Evolutionary conservation across 2,329 filamentous ascomycete genomes (phyloP).

Genomic region (Chaetomiaceae sp.): DNA sequence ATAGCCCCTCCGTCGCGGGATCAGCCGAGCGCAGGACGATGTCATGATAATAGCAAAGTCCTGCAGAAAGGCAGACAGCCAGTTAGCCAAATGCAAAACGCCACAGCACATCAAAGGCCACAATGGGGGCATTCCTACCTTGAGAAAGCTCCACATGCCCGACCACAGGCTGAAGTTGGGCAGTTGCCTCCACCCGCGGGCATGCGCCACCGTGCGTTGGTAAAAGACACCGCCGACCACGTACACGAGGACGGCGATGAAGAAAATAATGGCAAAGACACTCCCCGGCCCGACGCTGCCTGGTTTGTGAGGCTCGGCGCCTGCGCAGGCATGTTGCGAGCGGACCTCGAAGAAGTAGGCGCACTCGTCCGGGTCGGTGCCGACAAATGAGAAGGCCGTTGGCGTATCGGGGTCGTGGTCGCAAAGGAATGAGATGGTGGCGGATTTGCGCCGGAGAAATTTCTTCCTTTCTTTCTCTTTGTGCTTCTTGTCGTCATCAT

Average conservation of each 20-base stretch:
- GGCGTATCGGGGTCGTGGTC: conserved; percentile 70
- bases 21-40: conserved; percentile 62
- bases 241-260: conserved; percentile 77
- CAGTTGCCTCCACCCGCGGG: conserved; percentile 89
- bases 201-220: conserved; percentile 89
- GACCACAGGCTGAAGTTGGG: conserved; percentile 95
- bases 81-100: not conserved
- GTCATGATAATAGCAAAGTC: conserved; percentile 63
- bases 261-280: conserved; percentile 82
- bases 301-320: conserved; percentile 64
- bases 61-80: conserved; percentile 32
- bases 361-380: conserved; percentile 79
- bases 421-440: conserved; percentile 89
- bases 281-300: conserved; percentile 65
- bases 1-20: conserved; percentile 64
- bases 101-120: not conserved
- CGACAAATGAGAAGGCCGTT: conserved; percentile 77
- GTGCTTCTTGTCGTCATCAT: conserved; percentile 22
- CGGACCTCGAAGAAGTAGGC: conserved; percentile 94
- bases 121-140: conserved; percentile 37
- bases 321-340: conserved; percentile 72
- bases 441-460: conserved; percentile 60
- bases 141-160: conserved; percentile 76
- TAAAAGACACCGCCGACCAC: conserved; percentile 90
- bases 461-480: conserved; percentile 30